Percentiles rank a stretch among this genome's conserved stretches.
Conservation (phyloP, 1,139 yeast genomes). For the Suhomyces guaymorum region DNA sequence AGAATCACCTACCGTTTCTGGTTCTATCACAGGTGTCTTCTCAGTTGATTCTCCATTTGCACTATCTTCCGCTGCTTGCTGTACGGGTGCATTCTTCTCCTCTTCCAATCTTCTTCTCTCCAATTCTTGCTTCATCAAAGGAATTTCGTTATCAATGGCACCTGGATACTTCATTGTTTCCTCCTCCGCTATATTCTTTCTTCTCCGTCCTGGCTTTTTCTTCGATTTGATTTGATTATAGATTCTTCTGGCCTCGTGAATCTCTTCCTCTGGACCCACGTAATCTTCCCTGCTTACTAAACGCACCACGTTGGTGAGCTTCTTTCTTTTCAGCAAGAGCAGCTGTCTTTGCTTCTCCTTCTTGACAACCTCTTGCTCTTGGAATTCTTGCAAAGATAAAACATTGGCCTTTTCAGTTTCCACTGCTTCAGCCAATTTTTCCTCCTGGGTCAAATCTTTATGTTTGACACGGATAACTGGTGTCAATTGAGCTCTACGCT, state of each 20-base stretch:
- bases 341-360: constrained; percentile 76
- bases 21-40: too few relatives aligned
- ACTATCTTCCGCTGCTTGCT: not conserved
- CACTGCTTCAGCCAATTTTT: constrained; percentile 78
- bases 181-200: constrained; percentile 21
- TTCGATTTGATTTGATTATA: constrained; percentile 39
- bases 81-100: constrained; percentile 1
- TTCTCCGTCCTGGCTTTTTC: constrained; percentile 40
- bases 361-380: constrained; percentile 81
- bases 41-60: not conserved
- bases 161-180: constrained; percentile 31
- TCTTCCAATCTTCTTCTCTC: constrained; percentile 16
- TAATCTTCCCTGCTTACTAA: constrained; percentile 43
- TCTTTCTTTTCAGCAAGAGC: constrained; percentile 63
- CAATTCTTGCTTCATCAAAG: constrained; percentile 31
- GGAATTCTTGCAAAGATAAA: constrained; percentile 69
- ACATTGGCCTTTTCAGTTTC: constrained; percentile 81
- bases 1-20: not conserved
- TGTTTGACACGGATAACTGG: constrained; percentile 47
- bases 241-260: constrained; percentile 43
- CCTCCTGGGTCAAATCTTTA: constrained; percentile 77
- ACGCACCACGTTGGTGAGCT: constrained; percentile 57
- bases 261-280: constrained; percentile 55
- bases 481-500: constrained; percentile 52
- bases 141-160: constrained; percentile 38